phyloP scores from a whole-genome alignment of 208 protist species.

The Herpetomonas samuelpessoai region DNA sequence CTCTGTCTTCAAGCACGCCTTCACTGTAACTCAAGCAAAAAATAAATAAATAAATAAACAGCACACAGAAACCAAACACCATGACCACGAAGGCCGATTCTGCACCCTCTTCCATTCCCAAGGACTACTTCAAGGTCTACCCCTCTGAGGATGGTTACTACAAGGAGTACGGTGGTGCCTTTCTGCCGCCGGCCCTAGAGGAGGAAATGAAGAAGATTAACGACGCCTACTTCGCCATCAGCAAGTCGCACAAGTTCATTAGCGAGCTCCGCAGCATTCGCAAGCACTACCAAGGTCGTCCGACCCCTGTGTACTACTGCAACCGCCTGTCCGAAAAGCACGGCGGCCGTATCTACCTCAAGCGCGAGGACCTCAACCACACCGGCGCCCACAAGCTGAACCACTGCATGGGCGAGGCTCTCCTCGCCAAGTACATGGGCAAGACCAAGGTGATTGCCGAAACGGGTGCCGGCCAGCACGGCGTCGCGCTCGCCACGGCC shows the following conservation, averaged over 20 bases:
- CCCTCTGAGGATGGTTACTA: conserved; percentile 4
- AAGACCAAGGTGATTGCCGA: conserved; percentile 81
- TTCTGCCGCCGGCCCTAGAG: conserved; percentile 9
- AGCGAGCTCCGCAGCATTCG: conserved; percentile 4
- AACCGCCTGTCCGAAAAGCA: conserved; percentile 5
- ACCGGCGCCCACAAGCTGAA: conserved; percentile 91
- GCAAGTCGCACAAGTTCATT: conserved; percentile 8
- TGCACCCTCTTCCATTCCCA: not conserved
- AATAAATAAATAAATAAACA: too few relatives aligned
- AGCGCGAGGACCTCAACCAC: conserved; percentile 83
- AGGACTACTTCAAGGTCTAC: conserved; percentile 4
- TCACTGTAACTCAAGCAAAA: too few relatives aligned
- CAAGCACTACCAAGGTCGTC: conserved; percentile 11
- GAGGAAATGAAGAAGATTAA: conserved; percentile 9
- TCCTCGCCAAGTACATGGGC: conserved; percentile 76
- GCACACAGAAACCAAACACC: too few relatives aligned
- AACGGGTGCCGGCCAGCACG: conserved; percentile 88
- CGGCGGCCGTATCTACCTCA: conserved; percentile 81
- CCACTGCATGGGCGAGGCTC: conserved; percentile 67
- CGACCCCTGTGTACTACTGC: conserved; percentile 11
- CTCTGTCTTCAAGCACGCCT: too few relatives aligned
- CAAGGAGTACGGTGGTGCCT: conserved; percentile 6
- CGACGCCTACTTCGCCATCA: conserved; percentile 11
- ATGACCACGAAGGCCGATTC: conserved; percentile 13
- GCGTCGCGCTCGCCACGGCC: conserved; percentile 72